Conservation (phyloP, 1,284 basidiomycete genomes). For the Somion occarium region DNA sequence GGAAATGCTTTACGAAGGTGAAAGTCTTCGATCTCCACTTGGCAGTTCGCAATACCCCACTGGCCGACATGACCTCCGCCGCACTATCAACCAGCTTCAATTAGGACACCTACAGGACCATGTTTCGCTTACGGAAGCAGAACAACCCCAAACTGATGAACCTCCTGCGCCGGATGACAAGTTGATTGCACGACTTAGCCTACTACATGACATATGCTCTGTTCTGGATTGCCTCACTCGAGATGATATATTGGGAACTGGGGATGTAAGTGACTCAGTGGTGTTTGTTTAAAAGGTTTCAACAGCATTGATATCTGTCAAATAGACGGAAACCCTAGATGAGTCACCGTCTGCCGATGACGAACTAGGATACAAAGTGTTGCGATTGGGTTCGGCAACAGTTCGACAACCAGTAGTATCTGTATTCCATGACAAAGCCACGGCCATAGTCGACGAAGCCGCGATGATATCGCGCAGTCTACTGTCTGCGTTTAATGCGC, state of each 20-base stretch:
- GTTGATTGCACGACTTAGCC: not conserved
- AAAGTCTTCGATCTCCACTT: no score
- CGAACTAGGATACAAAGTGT: not conserved
- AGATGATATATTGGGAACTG: no score
- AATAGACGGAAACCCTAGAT: not conserved
- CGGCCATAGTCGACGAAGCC: conserved; percentile 41
- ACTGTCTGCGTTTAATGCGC: conserved; percentile 15
- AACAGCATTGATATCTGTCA: no score
- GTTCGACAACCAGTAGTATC: conserved; percentile 13
- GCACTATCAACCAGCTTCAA: conserved; percentile 20
- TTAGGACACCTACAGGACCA: conserved; percentile 1
- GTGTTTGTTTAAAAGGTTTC: not conserved
- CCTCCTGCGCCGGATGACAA: not conserved
- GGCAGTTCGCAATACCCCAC: no score
- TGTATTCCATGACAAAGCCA: conserved; percentile 37
- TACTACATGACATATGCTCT: not conserved
- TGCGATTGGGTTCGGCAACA: not conserved
- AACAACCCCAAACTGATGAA: no score
- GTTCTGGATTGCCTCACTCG: not conserved
- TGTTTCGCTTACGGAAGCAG: not conserved
- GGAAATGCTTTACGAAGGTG: no score
- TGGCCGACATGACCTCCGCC: no score
- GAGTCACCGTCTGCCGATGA: not conserved
- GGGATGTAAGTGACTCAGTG: not conserved
- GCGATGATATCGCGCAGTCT: conserved; percentile 39